Base-by-base conservation (phyloP, 1,284 basidiomycete genomes). In the Gymnopus androsaceus region DNA sequence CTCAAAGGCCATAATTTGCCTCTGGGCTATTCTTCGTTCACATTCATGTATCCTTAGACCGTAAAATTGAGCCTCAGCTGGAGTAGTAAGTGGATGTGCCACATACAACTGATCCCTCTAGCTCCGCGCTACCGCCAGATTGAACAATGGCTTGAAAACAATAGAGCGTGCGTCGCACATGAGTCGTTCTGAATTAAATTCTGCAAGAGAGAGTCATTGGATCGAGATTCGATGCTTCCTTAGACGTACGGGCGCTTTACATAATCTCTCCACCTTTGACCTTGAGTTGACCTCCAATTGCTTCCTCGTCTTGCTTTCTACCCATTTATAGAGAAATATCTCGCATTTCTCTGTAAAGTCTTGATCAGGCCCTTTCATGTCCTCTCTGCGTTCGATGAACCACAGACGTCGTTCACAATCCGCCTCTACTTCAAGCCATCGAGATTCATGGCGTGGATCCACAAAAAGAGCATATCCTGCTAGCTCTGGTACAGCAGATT, bases 391-490 rank as follows among this genome's bases (percentile, higher is more conserved):
- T 52, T 61, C 61, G 42, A 65, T 69, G 57, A 69, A 68, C 60
- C 72, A 75, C 64, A 80, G 83, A 59, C 75, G 77, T 46, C 72
- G 84, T 65, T 85, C 84, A 28, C 78, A 79, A 60, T 84, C 84
- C 25, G 73, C 78, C n/a, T 79, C 81, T 38, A 70, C 65, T 61
- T 72, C 49, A 56, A 67, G 64, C 30, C 67, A 69, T 50, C 69
- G 69, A 19, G 69, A 70, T 30, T 69, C 73, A 42, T 75, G 72
- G 73, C 73, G 74, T 54, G 65, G 68, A 40, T 66, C 80, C 7
- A 69, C 70, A 51, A 84, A 84, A 66, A 74, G 83, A 63, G 68
- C 76, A 31, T 75, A 76, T 59, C 67, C 70, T 56, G 66, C 67
- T 52, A 46, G 28, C 17, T 21, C 19, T 1, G 40, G 40, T 21